phyloP scores from a whole-genome alignment of 805 yeast species.

The Myxozyma sirexii region DNA sequence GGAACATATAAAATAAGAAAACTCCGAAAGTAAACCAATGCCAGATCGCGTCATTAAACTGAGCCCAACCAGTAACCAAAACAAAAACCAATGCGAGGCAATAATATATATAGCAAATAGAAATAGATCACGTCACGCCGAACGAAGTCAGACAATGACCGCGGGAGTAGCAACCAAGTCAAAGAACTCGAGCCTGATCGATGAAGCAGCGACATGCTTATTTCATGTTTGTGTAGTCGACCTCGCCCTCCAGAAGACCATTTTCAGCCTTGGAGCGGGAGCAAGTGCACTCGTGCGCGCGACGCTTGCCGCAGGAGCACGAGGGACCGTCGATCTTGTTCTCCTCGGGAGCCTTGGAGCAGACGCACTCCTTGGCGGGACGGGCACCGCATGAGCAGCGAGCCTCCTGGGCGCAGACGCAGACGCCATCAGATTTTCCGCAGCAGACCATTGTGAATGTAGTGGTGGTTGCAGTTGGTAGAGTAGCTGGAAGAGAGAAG shows the following conservation, averaged over 20 bases:
- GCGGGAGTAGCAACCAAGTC: too few relatives aligned
- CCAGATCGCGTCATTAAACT: background rate
- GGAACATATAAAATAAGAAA: background rate
- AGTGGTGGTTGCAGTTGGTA: background rate
- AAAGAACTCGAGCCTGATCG: background rate
- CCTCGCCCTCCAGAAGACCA: conserved; percentile 57
- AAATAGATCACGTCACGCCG: background rate
- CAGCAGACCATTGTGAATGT: conserved; percentile 46
- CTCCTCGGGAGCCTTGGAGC: conserved; percentile 56
- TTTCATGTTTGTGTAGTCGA: conserved; percentile 54
- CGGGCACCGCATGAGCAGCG: conserved; percentile 65
- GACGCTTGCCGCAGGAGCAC: conserved; percentile 64
- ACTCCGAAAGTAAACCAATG: background rate
- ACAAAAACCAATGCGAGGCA: background rate
- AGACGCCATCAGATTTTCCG: conserved; percentile 48
- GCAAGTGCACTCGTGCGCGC: conserved; percentile 58
- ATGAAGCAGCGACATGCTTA: conserved; percentile 20
- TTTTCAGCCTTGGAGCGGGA: conserved; percentile 47
- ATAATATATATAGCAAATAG: background rate
- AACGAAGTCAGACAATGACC: too few relatives aligned
- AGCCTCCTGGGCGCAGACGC: conserved; percentile 64
- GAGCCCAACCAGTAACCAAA: background rate
- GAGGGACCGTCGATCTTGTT: conserved; percentile 50
- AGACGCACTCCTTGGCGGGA: conserved; percentile 61
- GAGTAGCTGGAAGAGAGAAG: background rate